Conservation (phyloP, 169 alveolate species). For the Cryptosporidium canis region DNA sequence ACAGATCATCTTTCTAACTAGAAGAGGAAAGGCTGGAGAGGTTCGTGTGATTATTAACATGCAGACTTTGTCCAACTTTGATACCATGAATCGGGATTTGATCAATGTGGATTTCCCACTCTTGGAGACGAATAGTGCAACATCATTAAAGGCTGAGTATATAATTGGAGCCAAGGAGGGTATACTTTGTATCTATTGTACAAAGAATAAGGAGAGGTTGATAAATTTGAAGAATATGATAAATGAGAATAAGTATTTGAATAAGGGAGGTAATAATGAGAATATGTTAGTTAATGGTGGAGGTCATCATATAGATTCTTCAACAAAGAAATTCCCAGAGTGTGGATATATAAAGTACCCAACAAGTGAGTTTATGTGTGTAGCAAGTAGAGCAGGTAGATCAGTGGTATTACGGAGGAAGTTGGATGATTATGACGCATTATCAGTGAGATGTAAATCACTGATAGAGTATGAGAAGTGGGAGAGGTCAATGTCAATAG, state of each 20-base stretch:
- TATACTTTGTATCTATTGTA: slow-evolving; percentile 43
- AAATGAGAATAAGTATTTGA: slow-evolving; percentile 12
- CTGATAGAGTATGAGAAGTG: slow-evolving; percentile 60
- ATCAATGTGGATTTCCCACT: slow-evolving; percentile 60
- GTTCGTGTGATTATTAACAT: slow-evolving; percentile 45
- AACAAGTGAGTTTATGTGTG: slow-evolving; percentile 44
- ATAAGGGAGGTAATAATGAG: slow-evolving; percentile 7
- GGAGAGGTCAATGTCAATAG: slow-evolving; percentile 71
- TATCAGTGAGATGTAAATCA: slow-evolving; percentile 71
- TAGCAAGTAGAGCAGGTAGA: slow-evolving; percentile 71
- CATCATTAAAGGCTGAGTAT: slow-evolving; percentile 66
- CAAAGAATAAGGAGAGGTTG: slow-evolving; percentile 33
- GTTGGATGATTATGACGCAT: slow-evolving; percentile 70
- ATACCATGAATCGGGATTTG: slow-evolving; percentile 41
- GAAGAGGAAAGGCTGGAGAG: slow-evolving; percentile 72
- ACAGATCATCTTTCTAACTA: slow-evolving; percentile 49
- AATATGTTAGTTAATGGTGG: not conserved
- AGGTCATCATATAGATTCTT: slow-evolving; percentile 2
- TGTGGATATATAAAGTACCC: slow-evolving; percentile 62
- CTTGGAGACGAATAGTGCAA: slow-evolving; percentile 37
- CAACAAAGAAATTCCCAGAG: slow-evolving; percentile 27
- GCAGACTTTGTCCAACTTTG: slow-evolving; percentile 65
- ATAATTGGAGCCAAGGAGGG: slow-evolving; percentile 55
- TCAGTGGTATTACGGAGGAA: slow-evolving; percentile 57
- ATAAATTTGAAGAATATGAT: not conserved